phyloP scores from a whole-genome alignment of 148 eudicot species.

The Fagopyrum tataricum region DNA sequence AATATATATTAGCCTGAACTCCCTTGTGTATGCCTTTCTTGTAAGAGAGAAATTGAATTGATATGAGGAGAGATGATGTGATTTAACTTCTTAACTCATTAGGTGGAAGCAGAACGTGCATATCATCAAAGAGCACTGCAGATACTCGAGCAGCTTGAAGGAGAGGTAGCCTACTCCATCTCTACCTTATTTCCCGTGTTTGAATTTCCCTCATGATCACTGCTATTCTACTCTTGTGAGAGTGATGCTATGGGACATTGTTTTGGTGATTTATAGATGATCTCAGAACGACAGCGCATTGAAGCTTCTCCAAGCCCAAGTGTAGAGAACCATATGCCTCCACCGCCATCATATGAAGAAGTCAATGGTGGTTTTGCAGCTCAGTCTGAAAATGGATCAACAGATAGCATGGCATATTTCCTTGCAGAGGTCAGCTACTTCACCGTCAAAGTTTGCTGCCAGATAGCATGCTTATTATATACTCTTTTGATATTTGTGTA shows the following conservation, averaged over 20 bases:
- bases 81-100: background rate
- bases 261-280: conserved; percentile 48
- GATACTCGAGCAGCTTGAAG: conserved; percentile 86
- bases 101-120: conserved; percentile 92
- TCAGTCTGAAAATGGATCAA: conserved; percentile 64
- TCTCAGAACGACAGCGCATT: conserved; percentile 79
- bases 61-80: too few species aligned
- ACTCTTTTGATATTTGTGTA: background rate
- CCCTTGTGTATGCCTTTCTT: background rate
- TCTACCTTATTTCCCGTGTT: background rate
- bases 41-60: background rate
- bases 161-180: conserved; percentile 53
- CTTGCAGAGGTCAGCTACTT: conserved; percentile 68
- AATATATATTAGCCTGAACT: too few species aligned
- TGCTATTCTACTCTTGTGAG: background rate
- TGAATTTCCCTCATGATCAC: conserved; percentile 1
- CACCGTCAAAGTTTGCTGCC: background rate
- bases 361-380: conserved; percentile 48
- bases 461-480: background rate
- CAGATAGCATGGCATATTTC: conserved; percentile 79
- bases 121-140: conserved; percentile 90
- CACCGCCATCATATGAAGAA: conserved; percentile 92
- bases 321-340: conserved; percentile 47
- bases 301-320: conserved; percentile 84
- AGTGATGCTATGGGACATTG: conserved; percentile 1